Evolutionary conservation across 1,139 yeast genomes (phyloP).

Genomic region (Pichia sp.): DNA sequence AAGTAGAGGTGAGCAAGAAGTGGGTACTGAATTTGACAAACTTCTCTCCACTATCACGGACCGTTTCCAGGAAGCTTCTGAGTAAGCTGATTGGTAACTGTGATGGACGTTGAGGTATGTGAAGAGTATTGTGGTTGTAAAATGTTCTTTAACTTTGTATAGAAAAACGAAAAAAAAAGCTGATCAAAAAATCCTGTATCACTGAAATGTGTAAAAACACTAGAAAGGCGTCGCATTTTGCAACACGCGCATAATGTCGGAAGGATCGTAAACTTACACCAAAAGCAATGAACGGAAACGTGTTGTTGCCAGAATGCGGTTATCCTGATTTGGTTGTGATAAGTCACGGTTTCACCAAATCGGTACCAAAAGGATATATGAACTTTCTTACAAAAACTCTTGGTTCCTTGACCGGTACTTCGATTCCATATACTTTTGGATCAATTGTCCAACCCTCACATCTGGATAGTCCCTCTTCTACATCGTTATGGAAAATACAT

Average conservation of each 20-base stretch:
- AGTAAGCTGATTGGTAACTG: constrained; percentile 41
- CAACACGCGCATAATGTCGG: not conserved
- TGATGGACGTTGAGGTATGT: not conserved
- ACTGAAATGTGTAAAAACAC: too few relatives aligned
- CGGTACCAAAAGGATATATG: constrained; percentile 36
- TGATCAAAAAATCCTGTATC: too few relatives aligned
- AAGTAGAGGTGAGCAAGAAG: constrained; percentile 77
- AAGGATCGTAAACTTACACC: not conserved
- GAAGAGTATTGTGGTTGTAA: constrained; percentile 1
- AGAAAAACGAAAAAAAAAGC: constrained; percentile 3
- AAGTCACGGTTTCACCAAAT: not conserved
- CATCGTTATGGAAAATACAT: constrained; percentile 36
- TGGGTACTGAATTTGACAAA: constrained; percentile 69
- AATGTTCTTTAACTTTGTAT: constrained; percentile 11
- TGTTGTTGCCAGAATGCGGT: not conserved
- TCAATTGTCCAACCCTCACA: constrained; percentile 35
- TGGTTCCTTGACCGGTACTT: constrained; percentile 47
- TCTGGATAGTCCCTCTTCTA: constrained; percentile 4
- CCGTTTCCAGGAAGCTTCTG: constrained; percentile 92
- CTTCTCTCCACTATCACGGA: constrained; percentile 75
- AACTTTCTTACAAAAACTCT: constrained; percentile 58
- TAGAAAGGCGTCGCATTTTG: not conserved
- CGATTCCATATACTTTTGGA: constrained; percentile 55
- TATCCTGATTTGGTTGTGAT: not conserved
- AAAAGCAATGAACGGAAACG: not conserved